phyloP scores from a whole-genome alignment of 2,329 filamentous ascomycete genomes.

The Elsinoe arachidis region DNA sequence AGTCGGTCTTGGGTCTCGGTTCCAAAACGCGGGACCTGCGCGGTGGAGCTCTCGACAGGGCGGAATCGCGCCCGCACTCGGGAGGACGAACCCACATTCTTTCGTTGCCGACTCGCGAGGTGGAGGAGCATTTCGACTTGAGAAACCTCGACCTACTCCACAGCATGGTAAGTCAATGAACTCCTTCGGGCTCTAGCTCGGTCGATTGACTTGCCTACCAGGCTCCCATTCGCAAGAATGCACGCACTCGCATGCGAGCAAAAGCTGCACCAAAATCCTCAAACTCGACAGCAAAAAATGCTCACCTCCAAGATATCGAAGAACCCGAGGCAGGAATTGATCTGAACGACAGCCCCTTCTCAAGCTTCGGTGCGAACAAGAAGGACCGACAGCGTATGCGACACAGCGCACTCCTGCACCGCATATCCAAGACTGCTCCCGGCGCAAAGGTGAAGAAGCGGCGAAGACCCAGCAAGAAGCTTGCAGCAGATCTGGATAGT shows the following conservation, averaged over 20 bases:
- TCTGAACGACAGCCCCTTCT: constrained; percentile 43
- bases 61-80: neutral
- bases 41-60: neutral
- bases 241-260: neutral
- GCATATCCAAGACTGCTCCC: constrained; percentile 53
- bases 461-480: constrained; percentile 64
- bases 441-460: constrained; percentile 50
- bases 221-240: constrained; percentile 2
- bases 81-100: neutral
- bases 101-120: neutral
- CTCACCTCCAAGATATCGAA: neutral
- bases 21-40: constrained; percentile 1
- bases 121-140: neutral
- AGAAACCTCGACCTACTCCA: neutral
- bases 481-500: constrained; percentile 64
- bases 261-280: neutral
- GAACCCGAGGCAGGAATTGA: neutral
- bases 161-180: neutral
- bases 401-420: constrained; percentile 68
- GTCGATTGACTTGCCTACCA: neutral
- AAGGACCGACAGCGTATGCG: constrained; percentile 76
- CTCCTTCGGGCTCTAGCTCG: neutral
- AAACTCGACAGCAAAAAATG: neutral
- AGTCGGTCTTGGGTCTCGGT: neutral
- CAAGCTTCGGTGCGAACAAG: constrained; percentile 62